These are phyloP conservation scores for Suillus variegatus DNA, from an alignment of 768 basidiomycete genomes.

Conservation along the genomic window DNA sequence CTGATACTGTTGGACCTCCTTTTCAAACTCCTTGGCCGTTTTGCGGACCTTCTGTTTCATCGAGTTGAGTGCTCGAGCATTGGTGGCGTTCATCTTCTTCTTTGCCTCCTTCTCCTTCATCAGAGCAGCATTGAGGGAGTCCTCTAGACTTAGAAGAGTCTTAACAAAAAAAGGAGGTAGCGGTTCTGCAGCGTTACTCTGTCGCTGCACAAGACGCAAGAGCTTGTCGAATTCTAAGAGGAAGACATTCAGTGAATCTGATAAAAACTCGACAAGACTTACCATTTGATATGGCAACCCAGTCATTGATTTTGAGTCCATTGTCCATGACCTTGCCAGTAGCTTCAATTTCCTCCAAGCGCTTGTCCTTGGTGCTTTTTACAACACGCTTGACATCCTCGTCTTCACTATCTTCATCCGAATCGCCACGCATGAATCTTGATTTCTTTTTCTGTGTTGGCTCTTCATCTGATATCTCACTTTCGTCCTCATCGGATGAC, in stretches of 20 bases:
- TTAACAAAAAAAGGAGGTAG: constrained; percentile 86
- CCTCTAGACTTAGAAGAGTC: constrained; percentile 73
- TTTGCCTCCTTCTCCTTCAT: constrained; percentile 87
- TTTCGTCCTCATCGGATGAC: constrained; percentile 56
- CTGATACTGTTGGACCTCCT: constrained; percentile 75
- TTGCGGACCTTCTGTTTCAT: constrained; percentile 99
- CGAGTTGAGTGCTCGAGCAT: constrained; percentile 92
- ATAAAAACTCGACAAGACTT: constrained; percentile 22
- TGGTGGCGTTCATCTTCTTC: constrained; percentile 95
- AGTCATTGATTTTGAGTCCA: constrained; percentile 94
- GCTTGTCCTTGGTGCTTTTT: constrained; percentile 86
- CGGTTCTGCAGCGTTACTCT: constrained; percentile 82
- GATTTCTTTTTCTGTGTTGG: constrained; percentile 41
- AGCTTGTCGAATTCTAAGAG: constrained; percentile 93
- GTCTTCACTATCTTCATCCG: constrained; percentile 56
- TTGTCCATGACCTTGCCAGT: constrained; percentile 93
- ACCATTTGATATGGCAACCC: constrained; percentile 92
- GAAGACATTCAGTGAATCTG: constrained; percentile 7
- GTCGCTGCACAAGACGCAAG: constrained; percentile 83
- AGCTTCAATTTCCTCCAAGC: constrained; percentile 93
- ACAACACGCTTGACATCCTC: constrained; percentile 73
- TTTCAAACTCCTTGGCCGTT: constrained; percentile 84
- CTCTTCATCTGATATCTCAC: constrained; percentile 41
- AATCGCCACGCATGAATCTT: constrained; percentile 45
- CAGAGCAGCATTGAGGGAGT: constrained; percentile 68